A percentile compares a stretch with the other conserved stretches of the same genome.
phyloP scores from a whole-genome alignment of 495 filamentous ascomycete species.

The Penicillium robsamsonii region DNA sequence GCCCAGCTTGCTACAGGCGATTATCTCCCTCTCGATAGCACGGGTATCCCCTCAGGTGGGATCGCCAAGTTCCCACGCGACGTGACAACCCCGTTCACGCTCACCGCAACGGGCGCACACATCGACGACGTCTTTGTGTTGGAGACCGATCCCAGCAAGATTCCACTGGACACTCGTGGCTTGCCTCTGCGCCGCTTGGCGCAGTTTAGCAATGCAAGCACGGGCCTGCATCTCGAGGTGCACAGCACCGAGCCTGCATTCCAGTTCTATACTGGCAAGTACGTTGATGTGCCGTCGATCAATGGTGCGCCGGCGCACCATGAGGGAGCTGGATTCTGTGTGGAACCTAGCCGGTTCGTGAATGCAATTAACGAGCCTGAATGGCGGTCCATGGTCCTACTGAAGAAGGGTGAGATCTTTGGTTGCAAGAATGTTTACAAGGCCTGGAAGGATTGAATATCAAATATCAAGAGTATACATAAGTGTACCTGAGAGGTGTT shows the following conservation, averaged over 20 bases:
- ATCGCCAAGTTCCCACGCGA: constrained; percentile 55
- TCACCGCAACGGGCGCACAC: constrained; percentile 63
- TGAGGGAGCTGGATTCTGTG: constrained; percentile 73
- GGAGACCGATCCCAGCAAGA: constrained; percentile 55
- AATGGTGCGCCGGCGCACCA: constrained; percentile 61
- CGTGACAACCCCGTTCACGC: constrained; percentile 58
- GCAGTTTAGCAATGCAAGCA: constrained; percentile 64
- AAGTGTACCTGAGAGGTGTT: background rate
- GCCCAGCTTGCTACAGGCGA: constrained; percentile 67
- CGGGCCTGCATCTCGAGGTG: constrained; percentile 77
- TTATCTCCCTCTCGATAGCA: constrained; percentile 71
- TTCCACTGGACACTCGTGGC: constrained; percentile 75
- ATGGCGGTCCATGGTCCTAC: constrained; percentile 71
- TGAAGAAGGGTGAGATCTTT: constrained; percentile 78
- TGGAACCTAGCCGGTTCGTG: constrained; percentile 87
- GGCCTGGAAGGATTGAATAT: constrained; percentile 62
- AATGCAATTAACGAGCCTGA: constrained; percentile 79
- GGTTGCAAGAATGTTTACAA: constrained; percentile 76
- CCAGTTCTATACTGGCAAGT: constrained; percentile 92
- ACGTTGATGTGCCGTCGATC: constrained; percentile 72
- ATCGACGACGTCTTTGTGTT: constrained; percentile 92
- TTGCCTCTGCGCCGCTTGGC: constrained; percentile 62
- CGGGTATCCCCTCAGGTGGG: constrained; percentile 59
- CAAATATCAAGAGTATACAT: background rate
- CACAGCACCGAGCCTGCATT: constrained; percentile 90